Base-by-base conservation (phyloP, 2,329 filamentous ascomycete genomes). In the Penicillium sp. region DNA sequence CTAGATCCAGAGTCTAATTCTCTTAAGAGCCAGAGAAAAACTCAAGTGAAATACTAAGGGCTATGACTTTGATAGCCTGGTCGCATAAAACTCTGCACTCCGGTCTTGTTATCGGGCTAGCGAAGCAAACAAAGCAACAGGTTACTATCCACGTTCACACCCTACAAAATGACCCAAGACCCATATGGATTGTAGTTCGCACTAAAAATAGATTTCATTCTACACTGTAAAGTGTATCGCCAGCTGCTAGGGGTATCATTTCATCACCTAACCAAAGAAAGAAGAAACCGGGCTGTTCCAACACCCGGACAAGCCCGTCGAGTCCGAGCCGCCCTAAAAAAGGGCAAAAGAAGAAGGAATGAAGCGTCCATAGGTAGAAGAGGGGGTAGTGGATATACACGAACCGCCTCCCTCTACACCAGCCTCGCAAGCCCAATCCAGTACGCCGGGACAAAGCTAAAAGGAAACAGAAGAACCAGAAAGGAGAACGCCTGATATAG, bases 231-330 rank as follows among this genome's bases (percentile, higher is more conserved):
- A 57, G 35, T 60, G 22, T 58, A 59, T 63, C 57, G 58, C 59
- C 61, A 65, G 37, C 49, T 61, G 41, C 59, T 55, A 15, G 67
- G 70, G 69, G 70, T 73, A 73, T 73, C 71, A 73, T 69, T 61
- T 68, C 65, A 64, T 70, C 63, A 66, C 63, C 57, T 43, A 63
- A 63, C 42, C 52, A 61, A 70, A 64, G 57, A 31, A 31, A 31
- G 25, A 28, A 28, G 66, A 58, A 65, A 63, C 55, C 61, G 61
- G 61, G 57, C 63, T 58, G 49, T 64, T 41, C 56, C 47, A 51
- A 67, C 37, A 60, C 41, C 54, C 34, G 35, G 50, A 20, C 20
- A 49, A 10, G n/a, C 28, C 15, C 8, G 17, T 49, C 31, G 5
- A n/a, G 55, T 45, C 52, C 54, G 56, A 48, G 54, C 25, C 8